A percentile compares a stretch with the other conserved stretches of the same genome.
Conservation (phyloP, 1,284 basidiomycete genomes). For the Ceratobasidium sp. region DNA sequence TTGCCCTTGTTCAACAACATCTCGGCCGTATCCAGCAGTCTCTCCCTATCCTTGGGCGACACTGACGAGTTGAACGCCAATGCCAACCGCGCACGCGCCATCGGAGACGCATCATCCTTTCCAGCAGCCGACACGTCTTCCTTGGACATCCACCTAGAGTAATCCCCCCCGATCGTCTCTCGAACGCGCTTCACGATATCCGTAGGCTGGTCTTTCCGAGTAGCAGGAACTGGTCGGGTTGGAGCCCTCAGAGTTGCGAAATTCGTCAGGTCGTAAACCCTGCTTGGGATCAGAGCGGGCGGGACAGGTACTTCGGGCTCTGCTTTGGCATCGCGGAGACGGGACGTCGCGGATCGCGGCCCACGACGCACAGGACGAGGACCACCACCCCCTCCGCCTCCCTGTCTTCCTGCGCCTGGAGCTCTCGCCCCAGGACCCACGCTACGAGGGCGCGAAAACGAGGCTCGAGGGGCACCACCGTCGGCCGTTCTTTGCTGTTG, state of each 20-base stretch:
- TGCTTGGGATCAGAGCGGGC: neutral
- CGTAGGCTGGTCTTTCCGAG: neutral
- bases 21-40: conserved; percentile 11
- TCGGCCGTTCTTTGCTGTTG: too few relatives aligned
- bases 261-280: conserved; percentile 11
- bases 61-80: conserved; percentile 34
- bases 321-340: neutral
- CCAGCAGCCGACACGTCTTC: conserved; percentile 24
- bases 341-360: neutral
- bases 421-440: neutral
- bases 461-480: neutral
- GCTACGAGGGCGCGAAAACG: neutral
- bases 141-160: conserved; percentile 27
- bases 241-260: conserved; percentile 12
- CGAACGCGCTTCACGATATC: conserved; percentile 22
- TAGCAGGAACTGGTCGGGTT: neutral
- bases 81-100: conserved; percentile 30
- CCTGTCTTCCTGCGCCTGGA: neutral
- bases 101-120: conserved; percentile 1
- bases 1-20: conserved; percentile 7
- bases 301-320: conserved; percentile 31
- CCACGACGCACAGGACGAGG: neutral
- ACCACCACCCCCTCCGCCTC: neutral
- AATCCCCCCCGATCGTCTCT: conserved; percentile 26
- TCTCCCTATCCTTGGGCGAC: conserved; percentile 19